Evolutionary conservation across 176 grass and related monocot species (phyloP).

Genomic region (Neostapfia colusana): DNA sequence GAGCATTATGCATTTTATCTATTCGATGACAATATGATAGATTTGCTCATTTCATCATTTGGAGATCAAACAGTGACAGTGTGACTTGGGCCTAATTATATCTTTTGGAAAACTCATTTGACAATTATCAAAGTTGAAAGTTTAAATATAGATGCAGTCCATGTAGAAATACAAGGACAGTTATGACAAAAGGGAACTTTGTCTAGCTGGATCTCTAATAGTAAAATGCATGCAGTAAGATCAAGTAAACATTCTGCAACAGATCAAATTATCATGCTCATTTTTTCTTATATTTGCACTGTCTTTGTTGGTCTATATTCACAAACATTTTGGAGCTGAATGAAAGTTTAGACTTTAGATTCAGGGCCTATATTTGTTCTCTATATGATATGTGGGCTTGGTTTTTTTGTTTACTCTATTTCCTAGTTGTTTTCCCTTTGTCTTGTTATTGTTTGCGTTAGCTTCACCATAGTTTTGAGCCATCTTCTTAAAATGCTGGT

Average conservation of each 20-base stretch:
- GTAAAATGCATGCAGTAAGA: conserved; percentile 15
- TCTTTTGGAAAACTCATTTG: conserved; percentile 21
- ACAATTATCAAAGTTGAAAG: conserved; percentile 9
- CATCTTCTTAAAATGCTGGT: neutral
- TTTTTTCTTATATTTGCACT: neutral
- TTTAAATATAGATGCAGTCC: neutral
- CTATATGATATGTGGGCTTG: neutral
- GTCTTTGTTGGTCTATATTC: neutral
- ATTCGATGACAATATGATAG: neutral
- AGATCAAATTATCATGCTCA: neutral
- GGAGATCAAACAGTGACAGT: neutral
- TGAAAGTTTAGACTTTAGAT: neutral
- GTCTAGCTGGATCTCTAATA: neutral
- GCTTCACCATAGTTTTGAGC: neutral
- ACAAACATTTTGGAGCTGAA: neutral
- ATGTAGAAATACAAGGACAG: neutral
- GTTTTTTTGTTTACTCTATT: conserved; percentile 23
- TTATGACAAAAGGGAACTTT: neutral
- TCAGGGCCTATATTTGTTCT: conserved; percentile 4
- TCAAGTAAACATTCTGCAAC: neutral
- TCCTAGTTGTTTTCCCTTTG: conserved; percentile 6
- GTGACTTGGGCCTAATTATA: neutral
- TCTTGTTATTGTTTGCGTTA: conserved; percentile 20
- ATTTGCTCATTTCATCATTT: neutral
- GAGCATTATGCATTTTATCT: conserved; percentile 9